Evolutionary conservation across 2,329 filamentous ascomycete species (phyloP), one percentile per base, ranked within the genome.

Genomic region (Spiromastix sp.): DNA sequence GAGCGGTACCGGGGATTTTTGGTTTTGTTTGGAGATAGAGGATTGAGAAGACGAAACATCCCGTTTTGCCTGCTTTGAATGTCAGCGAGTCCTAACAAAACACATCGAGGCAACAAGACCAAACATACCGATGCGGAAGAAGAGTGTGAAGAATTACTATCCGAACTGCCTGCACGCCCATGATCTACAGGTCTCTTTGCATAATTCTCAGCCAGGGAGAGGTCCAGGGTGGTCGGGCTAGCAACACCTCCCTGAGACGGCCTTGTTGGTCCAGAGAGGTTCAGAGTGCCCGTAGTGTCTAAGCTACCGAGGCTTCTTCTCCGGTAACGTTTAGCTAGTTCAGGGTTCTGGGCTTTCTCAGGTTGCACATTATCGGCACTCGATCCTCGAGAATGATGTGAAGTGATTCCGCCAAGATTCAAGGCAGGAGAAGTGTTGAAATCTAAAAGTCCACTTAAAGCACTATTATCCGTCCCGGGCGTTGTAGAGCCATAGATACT

Each of bases 281-380:
- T 56, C 19, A 55, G 52, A 38, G 63, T 48, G 39, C 56, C 53
- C 34, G 57, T 52, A 28, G 58, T 60, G 45, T 72, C 68, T 41
- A 80, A 62, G 38, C 76, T 80, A 45, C 84, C 84, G 63, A 93
- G 74, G 60, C 86, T 95, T 46, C 86, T 77, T 52, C 86, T 77
- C 48, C 86, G 73, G 59, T 86, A 81, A 52, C 84, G 73, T 59
- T 81, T 85, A 7, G 78, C 73, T 22, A 81, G 71, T 18, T 89
- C 85, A 12, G 73, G 67, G 56, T 37, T 38, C 68, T 75, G 48
- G 70, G 66, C 40, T 28, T 49, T 52, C 29, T 60, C 53, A 4
- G 42, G 52, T 37, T 77, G 72, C 53, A 78, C 74, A 48, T 91
- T 84, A 56, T 93, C 85, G 31, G 72, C 71, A 47, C 76, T 80